phyloP scores from a whole-genome alignment of 495 filamentous ascomycete genomes.

The Xylaria venustula region DNA sequence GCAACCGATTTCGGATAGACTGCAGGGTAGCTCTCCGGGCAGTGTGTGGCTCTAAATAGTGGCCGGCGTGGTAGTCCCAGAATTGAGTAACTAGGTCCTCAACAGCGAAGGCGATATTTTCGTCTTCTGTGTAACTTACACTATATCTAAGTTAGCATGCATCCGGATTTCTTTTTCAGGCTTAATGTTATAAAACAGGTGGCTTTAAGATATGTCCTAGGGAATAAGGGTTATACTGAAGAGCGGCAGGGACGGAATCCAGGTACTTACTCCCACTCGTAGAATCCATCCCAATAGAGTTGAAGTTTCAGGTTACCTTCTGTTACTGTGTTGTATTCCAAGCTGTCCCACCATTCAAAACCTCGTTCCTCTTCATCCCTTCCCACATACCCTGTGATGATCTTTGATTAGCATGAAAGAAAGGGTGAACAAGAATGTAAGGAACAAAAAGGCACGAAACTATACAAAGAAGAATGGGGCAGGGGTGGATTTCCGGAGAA shows the following conservation, averaged over 20 bases:
- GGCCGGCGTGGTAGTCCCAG: neutral
- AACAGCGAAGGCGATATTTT: neutral
- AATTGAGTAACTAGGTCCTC: neutral
- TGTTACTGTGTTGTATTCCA: neutral
- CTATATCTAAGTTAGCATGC: neutral
- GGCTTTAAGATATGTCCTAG: too few relatives aligned
- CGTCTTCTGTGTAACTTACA: neutral
- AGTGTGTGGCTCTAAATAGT: neutral
- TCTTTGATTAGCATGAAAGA: neutral
- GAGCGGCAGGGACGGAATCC: too few relatives aligned
- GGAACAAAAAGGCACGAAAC: too few relatives aligned
- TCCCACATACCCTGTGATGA: neutral
- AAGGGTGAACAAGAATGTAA: too few relatives aligned
- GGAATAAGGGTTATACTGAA: too few relatives aligned
- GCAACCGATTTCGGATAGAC: neutral
- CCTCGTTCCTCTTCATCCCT: neutral
- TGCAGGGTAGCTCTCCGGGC: neutral
- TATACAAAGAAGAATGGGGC: too few relatives aligned
- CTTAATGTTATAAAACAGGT: too few relatives aligned
- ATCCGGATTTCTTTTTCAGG: too few relatives aligned
- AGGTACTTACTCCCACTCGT: slow-evolving; percentile 6
- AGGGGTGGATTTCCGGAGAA: too few relatives aligned
- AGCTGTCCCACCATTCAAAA: slow-evolving; percentile 8
- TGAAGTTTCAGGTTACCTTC: neutral
- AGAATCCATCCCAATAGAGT: neutral